phyloP scores from a whole-genome alignment of 2,329 filamentous ascomycete species.

The Fusarium nisikadoi region DNA sequence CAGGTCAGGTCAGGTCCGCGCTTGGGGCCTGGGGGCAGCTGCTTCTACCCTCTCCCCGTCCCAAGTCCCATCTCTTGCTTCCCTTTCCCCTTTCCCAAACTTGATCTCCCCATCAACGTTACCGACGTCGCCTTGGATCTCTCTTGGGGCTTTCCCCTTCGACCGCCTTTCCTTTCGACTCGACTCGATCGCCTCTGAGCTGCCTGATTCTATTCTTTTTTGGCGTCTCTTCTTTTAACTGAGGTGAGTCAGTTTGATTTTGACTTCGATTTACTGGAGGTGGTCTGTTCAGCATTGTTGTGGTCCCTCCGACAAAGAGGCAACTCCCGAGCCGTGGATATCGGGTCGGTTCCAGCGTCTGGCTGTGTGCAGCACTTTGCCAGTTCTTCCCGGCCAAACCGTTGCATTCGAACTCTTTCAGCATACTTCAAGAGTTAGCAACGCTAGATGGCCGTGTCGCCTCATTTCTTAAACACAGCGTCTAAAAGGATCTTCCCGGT shows the following conservation, averaged over 20 bases:
- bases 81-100: slow-evolving; percentile 43
- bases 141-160: slow-evolving; percentile 33
- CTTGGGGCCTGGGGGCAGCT: slow-evolving; percentile 15
- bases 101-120: slow-evolving; percentile 41
- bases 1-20: not conserved
- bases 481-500: slow-evolving; percentile 6
- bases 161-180: slow-evolving; percentile 31
- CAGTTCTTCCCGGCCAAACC: slow-evolving; percentile 1
- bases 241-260: slow-evolving; percentile 33
- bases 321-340: slow-evolving; percentile 24
- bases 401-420: not conserved
- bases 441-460: not conserved
- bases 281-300: slow-evolving; percentile 28
- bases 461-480: not conserved
- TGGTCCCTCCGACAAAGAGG: slow-evolving; percentile 22
- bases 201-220: slow-evolving; percentile 35
- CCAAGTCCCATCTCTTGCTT: slow-evolving; percentile 20
- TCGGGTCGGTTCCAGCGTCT: not conserved
- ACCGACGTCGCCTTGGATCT: slow-evolving; percentile 32
- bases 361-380: not conserved
- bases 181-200: slow-evolving; percentile 34
- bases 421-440: not conserved
- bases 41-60: slow-evolving; percentile 23
- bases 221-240: slow-evolving; percentile 36
- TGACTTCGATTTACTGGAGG: not conserved